Base-by-base conservation (phyloP, 495 filamentous ascomycete species). In the Lindgomyces ingoldianus region DNA sequence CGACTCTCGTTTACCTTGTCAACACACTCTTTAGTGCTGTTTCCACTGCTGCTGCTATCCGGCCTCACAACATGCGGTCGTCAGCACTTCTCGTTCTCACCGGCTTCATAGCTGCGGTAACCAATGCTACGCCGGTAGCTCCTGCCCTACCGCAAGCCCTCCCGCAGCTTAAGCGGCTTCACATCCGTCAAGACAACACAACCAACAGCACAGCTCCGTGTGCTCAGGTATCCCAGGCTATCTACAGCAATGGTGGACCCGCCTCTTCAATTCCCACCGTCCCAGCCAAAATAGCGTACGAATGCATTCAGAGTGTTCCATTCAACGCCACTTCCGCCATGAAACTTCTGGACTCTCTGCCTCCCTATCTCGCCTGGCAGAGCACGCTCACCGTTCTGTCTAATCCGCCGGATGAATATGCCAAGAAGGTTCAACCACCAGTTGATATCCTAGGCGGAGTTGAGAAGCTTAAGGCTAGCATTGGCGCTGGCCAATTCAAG, bases 391-490 rank as follows among this genome's bases (percentile, higher is more conserved):
- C 57, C 19, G 67, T 55, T 16, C 61, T 75, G 12, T 73, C 70
- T 54, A 68, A 75, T 42, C 74, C 74, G 1, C 74, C 74, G 4
- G 60, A 60, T 0, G 71, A 74, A 33, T 75, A 75, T 53, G 64
- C 45, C 11, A 60, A 61, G 41, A 75, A 74, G 60, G 64, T 75
- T 2, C 73, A 75, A 57, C 44, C 52, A 6, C 18, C 72, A 1
- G 48, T 70, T 24, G 74, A 75, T 47, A 69, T 75, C 19, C 42
- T 65, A 9, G 72, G 41, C 9, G 65, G 65, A 16, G 53, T 73
- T 18, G 62, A 72, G 11, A 21, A 65, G 45, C 72, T 75, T 42
- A 59, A 47, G 8, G 54, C 57, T 12, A 64, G 65, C 12, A 52
- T 71, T 30, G 65, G 62, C 29, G 51, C 62, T 11, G 74, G 69